phyloP scores from a whole-genome alignment of 2,329 filamentous ascomycete genomes.

The Neocucurbitaria cava region DNA sequence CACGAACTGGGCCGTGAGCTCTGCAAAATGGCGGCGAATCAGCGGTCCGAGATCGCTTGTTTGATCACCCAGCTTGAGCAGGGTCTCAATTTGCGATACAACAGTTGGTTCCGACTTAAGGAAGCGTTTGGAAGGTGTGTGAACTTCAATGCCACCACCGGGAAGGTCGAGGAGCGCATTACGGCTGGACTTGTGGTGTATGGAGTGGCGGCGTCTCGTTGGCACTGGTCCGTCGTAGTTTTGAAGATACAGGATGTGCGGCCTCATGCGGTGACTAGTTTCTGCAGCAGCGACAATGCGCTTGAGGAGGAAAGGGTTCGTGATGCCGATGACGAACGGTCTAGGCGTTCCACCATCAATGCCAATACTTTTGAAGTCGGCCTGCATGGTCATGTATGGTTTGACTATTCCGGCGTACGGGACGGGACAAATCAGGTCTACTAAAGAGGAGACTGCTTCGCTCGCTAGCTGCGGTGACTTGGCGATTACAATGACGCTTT shows the following conservation, averaged over 20 bases:
- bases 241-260: conserved; percentile 50
- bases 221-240: conserved; percentile 46
- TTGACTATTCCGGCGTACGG: conserved; percentile 50
- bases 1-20: conserved; percentile 51
- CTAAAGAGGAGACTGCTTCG: conserved; percentile 49
- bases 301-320: conserved; percentile 52
- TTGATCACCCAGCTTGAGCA: conserved; percentile 40
- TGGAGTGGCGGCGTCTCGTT: conserved; percentile 44
- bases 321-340: conserved; percentile 50
- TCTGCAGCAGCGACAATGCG: conserved; percentile 47
- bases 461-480: conserved; percentile 52
- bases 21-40: conserved; percentile 51
- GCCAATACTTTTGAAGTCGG: conserved; percentile 49
- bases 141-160: conserved; percentile 48
- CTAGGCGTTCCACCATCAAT: conserved; percentile 49
- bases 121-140: conserved; percentile 46
- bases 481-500: conserved; percentile 50
- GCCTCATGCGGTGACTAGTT: conserved; percentile 39
- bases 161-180: conserved; percentile 49
- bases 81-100: conserved; percentile 42
- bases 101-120: conserved; percentile 47
- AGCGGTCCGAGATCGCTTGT: conserved; percentile 45
- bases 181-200: conserved; percentile 45
- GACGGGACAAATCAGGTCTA: conserved; percentile 50
- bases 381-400: conserved; percentile 54